Evolutionary conservation across 768 basidiomycete genomes (phyloP).

Genomic region (Lentinula sp.): DNA sequence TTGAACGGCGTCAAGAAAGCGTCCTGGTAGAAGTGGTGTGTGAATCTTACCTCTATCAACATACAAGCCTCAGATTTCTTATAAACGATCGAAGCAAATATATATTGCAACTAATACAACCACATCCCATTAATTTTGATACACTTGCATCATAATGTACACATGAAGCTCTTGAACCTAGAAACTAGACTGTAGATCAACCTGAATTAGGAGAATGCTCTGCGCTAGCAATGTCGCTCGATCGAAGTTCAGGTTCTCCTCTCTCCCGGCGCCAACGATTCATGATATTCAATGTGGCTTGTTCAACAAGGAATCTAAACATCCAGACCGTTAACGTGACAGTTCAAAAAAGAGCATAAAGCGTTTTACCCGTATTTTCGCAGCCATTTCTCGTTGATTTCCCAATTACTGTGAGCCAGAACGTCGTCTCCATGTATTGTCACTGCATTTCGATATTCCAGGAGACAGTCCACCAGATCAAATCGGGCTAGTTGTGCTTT

Average conservation of each 20-base stretch:
- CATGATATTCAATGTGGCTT: constrained; percentile 56
- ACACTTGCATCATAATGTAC: neutral
- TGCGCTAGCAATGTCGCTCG: constrained; percentile 42
- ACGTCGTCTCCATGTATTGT: constrained; percentile 89
- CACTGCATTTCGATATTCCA: constrained; percentile 62
- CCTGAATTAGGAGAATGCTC: constrained; percentile 23
- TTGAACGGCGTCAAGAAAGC: constrained; percentile 87
- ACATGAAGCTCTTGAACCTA: neutral
- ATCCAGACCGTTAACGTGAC: neutral
- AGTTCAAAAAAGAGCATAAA: neutral
- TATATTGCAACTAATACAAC: neutral
- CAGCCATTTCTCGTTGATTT: constrained; percentile 79
- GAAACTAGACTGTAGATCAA: neutral
- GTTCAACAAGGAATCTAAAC: constrained; percentile 61
- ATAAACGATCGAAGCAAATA: neutral
- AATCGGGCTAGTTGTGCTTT: constrained; percentile 50
- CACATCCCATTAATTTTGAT: neutral
- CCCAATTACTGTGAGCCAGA: constrained; percentile 87
- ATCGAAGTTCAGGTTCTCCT: constrained; percentile 66
- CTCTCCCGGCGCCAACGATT: constrained; percentile 89
- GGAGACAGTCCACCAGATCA: constrained; percentile 73
- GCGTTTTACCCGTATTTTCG: constrained; percentile 68
- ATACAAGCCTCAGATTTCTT: neutral
- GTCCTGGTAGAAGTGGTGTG: constrained; percentile 61
- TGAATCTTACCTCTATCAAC: neutral